A percentile compares a stretch with the other conserved stretches of the same genome.
Evolutionary conservation across 164 flowering plant species (phyloP).

Genomic region (Berberis vulgaris): DNA sequence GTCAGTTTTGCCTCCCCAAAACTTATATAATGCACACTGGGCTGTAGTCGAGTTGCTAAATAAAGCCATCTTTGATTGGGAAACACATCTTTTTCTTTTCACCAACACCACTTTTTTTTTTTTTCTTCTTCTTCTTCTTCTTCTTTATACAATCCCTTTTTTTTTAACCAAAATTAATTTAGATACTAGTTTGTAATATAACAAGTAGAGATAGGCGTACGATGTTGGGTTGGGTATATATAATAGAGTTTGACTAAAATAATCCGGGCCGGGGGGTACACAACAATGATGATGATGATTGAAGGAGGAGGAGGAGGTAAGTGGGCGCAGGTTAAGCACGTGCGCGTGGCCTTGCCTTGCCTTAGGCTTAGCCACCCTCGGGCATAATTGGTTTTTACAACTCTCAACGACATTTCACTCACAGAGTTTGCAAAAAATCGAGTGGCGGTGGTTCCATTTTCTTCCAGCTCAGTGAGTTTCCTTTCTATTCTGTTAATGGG

Average conservation of each 20-base stretch:
- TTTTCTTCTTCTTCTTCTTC: neutral
- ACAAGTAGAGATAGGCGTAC: too few relatives aligned
- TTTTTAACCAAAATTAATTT: too few relatives aligned
- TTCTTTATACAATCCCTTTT: neutral
- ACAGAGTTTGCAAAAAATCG: too few relatives aligned
- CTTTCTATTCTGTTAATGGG: too few relatives aligned
- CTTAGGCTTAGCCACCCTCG: too few relatives aligned
- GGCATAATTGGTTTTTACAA: too few relatives aligned
- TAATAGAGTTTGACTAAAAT: slow-evolving; percentile 27
- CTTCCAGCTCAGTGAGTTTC: too few relatives aligned
- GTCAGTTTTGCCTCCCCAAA: too few relatives aligned
- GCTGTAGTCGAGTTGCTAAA: neutral
- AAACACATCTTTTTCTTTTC: slow-evolving; percentile 18
- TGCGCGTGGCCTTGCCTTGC: slow-evolving; percentile 29
- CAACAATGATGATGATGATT: slow-evolving; percentile 23
- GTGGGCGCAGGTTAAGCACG: slow-evolving; percentile 67
- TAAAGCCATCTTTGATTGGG: slow-evolving; percentile 17
- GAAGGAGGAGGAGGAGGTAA: slow-evolving; percentile 28
- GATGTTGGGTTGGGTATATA: too few relatives aligned
- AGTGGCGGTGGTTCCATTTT: too few relatives aligned
- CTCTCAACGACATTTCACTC: too few relatives aligned
- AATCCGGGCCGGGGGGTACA: slow-evolving; percentile 7
- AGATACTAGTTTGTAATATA: slow-evolving; percentile 19
- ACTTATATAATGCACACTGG: slow-evolving; percentile 6
- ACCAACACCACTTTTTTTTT: slow-evolving; percentile 5